These are phyloP conservation scores for Micractinium conductrix DNA, from an alignment of 139 green algal species.

Conservation along the genomic window DNA sequence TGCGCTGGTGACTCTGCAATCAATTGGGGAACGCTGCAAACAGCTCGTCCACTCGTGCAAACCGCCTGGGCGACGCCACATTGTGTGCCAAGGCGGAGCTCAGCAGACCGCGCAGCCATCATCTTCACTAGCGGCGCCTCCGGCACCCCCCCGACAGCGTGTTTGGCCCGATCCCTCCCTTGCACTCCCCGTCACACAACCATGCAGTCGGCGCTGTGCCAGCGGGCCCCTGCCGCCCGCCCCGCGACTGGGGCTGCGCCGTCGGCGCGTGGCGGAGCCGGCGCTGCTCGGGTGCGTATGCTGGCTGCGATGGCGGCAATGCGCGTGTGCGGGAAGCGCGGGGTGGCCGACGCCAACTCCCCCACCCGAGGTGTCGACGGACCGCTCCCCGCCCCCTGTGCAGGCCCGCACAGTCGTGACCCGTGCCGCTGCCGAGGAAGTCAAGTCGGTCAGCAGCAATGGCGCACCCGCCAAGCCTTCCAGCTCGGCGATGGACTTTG, in stretches of 20 bases:
- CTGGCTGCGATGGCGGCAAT: background rate
- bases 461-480: slow-evolving; percentile 31
- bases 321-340: background rate
- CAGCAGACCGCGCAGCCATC: too few relatives aligned
- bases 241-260: background rate
- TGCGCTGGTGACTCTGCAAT: too few relatives aligned
- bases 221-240: too few relatives aligned
- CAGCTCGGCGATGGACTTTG: slow-evolving; percentile 77
- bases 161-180: background rate
- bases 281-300: background rate
- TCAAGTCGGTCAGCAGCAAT: slow-evolving; percentile 37
- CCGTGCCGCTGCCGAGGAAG: slow-evolving; percentile 42
- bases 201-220: too few relatives aligned
- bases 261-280: too few relatives aligned
- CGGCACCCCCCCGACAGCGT: too few relatives aligned
- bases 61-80: too few relatives aligned
- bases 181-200: background rate
- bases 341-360: background rate
- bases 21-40: too few relatives aligned
- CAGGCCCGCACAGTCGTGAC: slow-evolving; percentile 7
- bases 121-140: too few relatives aligned
- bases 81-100: too few relatives aligned
- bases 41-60: too few relatives aligned
- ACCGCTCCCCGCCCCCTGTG: background rate
- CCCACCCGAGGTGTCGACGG: background rate